Evolutionary conservation across 73 alveolate genomes (phyloP).

Genomic region (Paramecium tetraurelia): DNA sequence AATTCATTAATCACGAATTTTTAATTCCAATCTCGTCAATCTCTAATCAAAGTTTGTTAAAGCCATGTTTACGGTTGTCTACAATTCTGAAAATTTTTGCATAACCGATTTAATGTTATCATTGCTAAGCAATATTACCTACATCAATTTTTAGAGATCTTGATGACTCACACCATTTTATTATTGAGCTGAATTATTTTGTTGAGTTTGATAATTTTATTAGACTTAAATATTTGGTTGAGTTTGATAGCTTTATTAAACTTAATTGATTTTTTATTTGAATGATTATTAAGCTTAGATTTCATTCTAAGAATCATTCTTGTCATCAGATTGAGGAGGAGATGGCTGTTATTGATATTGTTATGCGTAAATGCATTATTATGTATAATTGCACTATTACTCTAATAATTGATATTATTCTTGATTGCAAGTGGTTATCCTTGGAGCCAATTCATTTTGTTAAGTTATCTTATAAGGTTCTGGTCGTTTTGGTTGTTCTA

Average conservation of each 20-base stretch:
- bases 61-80: constrained; percentile 13
- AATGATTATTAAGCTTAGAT: neutral
- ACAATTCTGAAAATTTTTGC: constrained; percentile 19
- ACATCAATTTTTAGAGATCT: constrained; percentile 29
- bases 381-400: neutral
- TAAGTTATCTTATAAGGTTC: neutral
- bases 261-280: neutral
- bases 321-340: neutral
- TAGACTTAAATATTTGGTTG: neutral
- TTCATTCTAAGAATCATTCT: neutral
- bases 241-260: neutral
- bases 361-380: neutral
- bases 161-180: neutral
- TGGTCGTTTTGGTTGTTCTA: neutral
- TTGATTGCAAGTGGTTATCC: neutral
- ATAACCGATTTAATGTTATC: neutral
- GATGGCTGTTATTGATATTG: neutral
- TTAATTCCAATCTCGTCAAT: constrained; percentile 24
- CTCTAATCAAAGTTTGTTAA: neutral
- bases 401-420: neutral
- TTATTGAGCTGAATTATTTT: neutral
- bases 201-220: neutral
- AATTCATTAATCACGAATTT: constrained; percentile 21
- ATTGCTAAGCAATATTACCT: constrained; percentile 21
- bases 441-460: neutral